A percentile compares a stretch with the other conserved stretches of the same genome.
These are phyloP conservation scores for Phytophthora uliginosa DNA, from an alignment of 352 stramenopile genomes.

Conservation along the genomic window DNA sequence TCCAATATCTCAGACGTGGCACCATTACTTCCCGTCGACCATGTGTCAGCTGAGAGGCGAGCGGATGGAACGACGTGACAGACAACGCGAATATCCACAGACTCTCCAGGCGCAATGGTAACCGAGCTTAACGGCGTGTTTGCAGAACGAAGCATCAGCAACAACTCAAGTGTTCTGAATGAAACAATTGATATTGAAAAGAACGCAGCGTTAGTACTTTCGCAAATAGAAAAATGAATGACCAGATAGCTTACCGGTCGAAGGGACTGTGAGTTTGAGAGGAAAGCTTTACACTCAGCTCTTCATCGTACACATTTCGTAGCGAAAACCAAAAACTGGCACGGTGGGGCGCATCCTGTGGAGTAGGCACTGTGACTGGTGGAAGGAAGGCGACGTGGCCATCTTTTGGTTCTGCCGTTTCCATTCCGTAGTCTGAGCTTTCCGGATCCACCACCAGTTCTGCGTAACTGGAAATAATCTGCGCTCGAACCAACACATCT, in stretches of 20 bases:
- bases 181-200: background rate
- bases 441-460: slow-evolving; percentile 84
- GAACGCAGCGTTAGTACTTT: slow-evolving; percentile 17
- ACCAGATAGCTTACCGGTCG: slow-evolving; percentile 49
- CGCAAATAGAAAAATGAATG: background rate
- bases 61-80: slow-evolving; percentile 78
- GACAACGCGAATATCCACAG: slow-evolving; percentile 86
- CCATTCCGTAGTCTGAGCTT: slow-evolving; percentile 59
- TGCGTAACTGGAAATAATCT: slow-evolving; percentile 90
- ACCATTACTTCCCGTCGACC: slow-evolving; percentile 45
- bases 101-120: slow-evolving; percentile 79
- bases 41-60: slow-evolving; percentile 58
- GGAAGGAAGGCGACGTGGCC: slow-evolving; percentile 77
- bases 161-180: slow-evolving; percentile 74
- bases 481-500: slow-evolving; percentile 59
- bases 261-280: slow-evolving; percentile 52
- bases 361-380: slow-evolving; percentile 76
- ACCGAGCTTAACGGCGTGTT: slow-evolving; percentile 81
- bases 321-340: slow-evolving; percentile 89
- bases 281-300: slow-evolving; percentile 74
- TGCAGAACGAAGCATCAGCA: slow-evolving; percentile 83
- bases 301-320: slow-evolving; percentile 90
- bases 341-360: slow-evolving; percentile 56
- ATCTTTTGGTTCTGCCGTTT: slow-evolving; percentile 33
- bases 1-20: slow-evolving; percentile 62